Percentiles rank a stretch among this genome's conserved stretches.
phyloP scores from a whole-genome alignment of 768 basidiomycete genomes.

The Phaeolepiota aurea region DNA sequence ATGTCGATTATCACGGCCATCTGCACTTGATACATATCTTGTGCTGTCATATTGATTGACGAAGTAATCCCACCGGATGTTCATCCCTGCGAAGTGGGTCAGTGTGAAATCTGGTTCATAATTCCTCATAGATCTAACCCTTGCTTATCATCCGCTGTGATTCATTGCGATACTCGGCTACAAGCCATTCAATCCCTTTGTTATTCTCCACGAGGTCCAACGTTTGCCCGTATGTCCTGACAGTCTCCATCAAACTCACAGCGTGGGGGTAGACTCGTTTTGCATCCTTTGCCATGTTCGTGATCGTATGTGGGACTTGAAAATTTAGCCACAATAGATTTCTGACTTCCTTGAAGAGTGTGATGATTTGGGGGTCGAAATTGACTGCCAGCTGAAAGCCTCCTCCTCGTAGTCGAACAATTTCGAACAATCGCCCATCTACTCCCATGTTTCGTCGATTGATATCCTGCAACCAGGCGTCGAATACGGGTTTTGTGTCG shows the following conservation, averaged over 20 bases:
- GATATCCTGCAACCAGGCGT: slow-evolving; percentile 96
- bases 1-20: slow-evolving; percentile 79
- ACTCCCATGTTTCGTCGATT: slow-evolving; percentile 88
- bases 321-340: slow-evolving; percentile 95
- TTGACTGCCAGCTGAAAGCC: slow-evolving; percentile 88
- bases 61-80: slow-evolving; percentile 94
- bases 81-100: slow-evolving; percentile 61
- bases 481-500: slow-evolving; percentile 88
- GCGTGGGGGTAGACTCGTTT: slow-evolving; percentile 98
- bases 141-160: slow-evolving; percentile 88
- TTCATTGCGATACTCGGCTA: slow-evolving; percentile 91
- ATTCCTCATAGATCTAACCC: slow-evolving; percentile 59
- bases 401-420: slow-evolving; percentile 61
- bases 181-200: slow-evolving; percentile 87
- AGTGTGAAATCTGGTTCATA: not conserved
- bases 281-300: slow-evolving; percentile 97
- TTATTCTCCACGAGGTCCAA: slow-evolving; percentile 86
- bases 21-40: slow-evolving; percentile 64
- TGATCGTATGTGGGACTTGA: slow-evolving; percentile 89
- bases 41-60: slow-evolving; percentile 88
- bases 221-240: slow-evolving; percentile 96
- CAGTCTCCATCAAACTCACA: slow-evolving; percentile 96
- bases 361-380: slow-evolving; percentile 98
- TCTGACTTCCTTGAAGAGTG: slow-evolving; percentile 95
- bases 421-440: slow-evolving; percentile 88